These are phyloP conservation scores for Coniosporium apollinis DNA, from an alignment of 495 filamentous ascomycete genomes.

Conservation along the genomic window DNA sequence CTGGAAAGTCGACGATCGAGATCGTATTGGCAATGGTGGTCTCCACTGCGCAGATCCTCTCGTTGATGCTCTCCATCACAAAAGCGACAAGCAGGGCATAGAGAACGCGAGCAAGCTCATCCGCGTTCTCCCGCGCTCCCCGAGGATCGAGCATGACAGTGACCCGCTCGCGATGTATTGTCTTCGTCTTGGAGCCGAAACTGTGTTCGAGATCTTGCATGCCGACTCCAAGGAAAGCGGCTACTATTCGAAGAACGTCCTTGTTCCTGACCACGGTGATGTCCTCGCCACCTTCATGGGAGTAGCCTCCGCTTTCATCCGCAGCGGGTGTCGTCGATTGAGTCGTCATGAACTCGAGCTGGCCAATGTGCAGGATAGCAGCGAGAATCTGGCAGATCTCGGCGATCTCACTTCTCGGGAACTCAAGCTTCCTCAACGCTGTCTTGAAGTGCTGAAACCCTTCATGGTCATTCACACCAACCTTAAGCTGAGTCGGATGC, in stretches of 20 bases:
- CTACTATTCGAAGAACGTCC: constrained; percentile 69
- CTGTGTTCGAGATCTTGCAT: constrained; percentile 68
- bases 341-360: constrained; percentile 73
- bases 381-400: constrained; percentile 92
- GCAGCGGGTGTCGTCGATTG: constrained; percentile 60
- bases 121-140: constrained; percentile 78
- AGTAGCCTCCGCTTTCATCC: constrained; percentile 91
- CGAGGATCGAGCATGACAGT: constrained; percentile 92
- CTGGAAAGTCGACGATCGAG: constrained; percentile 90
- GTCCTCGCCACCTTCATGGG: constrained; percentile 79
- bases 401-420: constrained; percentile 81
- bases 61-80: constrained; percentile 82
- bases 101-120: constrained; percentile 80
- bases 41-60: constrained; percentile 72
- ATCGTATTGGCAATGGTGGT: constrained; percentile 83
- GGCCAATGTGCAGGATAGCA: constrained; percentile 82
- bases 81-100: constrained; percentile 94
- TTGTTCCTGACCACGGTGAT: constrained; percentile 83
- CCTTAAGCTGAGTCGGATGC: constrained; percentile 89
- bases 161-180: constrained; percentile 81
- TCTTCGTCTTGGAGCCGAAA: constrained; percentile 88
- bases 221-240: constrained; percentile 78
- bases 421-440: constrained; percentile 81
- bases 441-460: constrained; percentile 98
- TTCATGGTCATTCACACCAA: constrained; percentile 88